A percentile compares a stretch with the other conserved stretches of the same genome.
phyloP scores from a whole-genome alignment of 2,329 filamentous ascomycete genomes.

The Pochonia chlamydosporia region DNA sequence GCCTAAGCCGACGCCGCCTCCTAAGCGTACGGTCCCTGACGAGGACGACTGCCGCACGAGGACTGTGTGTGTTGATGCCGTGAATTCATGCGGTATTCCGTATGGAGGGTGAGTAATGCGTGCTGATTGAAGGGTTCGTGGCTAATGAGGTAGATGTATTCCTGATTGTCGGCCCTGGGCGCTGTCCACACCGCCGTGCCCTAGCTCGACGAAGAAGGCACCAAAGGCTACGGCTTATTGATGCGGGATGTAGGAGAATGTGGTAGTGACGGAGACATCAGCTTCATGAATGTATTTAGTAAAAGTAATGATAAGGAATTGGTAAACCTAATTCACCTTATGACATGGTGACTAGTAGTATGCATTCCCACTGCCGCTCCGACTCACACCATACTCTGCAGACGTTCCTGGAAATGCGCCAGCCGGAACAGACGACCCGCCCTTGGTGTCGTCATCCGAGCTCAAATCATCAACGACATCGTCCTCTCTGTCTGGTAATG shows the following conservation, averaged over 20 bases:
- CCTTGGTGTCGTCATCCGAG: conserved; percentile 31
- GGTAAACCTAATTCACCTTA: too few species aligned
- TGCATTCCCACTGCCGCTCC: conserved; percentile 25
- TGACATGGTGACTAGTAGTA: conserved; percentile 28
- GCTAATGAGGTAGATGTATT: background rate
- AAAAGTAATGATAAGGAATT: too few species aligned
- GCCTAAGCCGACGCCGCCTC: background rate
- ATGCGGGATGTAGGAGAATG: too few species aligned
- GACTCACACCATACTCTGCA: conserved; percentile 28
- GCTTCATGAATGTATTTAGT: too few species aligned
- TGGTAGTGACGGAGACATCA: too few species aligned
- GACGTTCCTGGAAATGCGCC: conserved; percentile 47
- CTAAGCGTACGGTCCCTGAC: background rate
- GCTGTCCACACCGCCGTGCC: background rate
- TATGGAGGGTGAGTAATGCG: conserved; percentile 17
- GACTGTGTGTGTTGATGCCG: conserved; percentile 17
- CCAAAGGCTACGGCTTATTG: too few species aligned
- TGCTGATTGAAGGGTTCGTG: background rate
- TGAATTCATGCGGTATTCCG: conserved; percentile 18
- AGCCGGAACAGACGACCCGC: conserved; percentile 26
- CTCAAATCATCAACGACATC: conserved; percentile 27
- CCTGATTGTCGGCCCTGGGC: background rate
- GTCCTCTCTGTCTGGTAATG: conserved; percentile 28
- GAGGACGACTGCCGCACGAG: conserved; percentile 17
- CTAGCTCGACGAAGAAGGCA: background rate